Conservation (phyloP, 345 rosid species). For the Populus simonii region DNA sequence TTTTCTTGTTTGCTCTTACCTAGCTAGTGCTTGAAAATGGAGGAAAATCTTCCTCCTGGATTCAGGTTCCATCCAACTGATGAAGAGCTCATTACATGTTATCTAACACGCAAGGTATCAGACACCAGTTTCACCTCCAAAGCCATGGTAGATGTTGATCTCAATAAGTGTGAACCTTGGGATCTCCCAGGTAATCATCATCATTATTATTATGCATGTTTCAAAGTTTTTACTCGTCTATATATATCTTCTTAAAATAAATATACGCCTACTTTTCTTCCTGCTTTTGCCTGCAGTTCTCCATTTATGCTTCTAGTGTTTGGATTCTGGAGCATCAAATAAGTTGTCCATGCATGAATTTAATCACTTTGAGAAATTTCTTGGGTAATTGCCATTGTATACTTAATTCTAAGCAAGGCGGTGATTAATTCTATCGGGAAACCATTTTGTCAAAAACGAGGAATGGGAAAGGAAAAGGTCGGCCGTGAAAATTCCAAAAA, state of each 20-base stretch:
- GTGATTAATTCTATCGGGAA: no score
- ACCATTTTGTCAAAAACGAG: no score
- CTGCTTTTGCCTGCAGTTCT: not conserved
- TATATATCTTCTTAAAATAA: not conserved
- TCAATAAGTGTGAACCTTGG: constrained; percentile 98
- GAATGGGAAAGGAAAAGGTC: no score
- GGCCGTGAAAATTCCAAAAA: no score
- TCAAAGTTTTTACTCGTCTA: not conserved
- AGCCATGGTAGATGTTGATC: constrained; percentile 92
- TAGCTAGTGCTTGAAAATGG: constrained; percentile 34
- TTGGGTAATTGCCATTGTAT: no score
- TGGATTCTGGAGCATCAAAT: not conserved
- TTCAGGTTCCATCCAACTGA: constrained; percentile 98
- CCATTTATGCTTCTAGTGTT: not conserved
- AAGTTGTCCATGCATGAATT: no score
- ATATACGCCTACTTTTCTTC: not conserved
- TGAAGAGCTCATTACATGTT: constrained; percentile 88
- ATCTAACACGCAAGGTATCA: constrained; percentile 63
- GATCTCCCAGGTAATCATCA: constrained; percentile 76
- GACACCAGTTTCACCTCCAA: constrained; percentile 63
- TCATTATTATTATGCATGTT: not conserved
- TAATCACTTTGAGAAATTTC: no score
- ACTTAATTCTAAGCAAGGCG: no score
- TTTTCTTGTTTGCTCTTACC: not conserved
- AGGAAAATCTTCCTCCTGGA: constrained; percentile 91